Evolutionary conservation across 176 grass and related monocot species (phyloP).

Genomic region (Cenchrus purpureus): DNA sequence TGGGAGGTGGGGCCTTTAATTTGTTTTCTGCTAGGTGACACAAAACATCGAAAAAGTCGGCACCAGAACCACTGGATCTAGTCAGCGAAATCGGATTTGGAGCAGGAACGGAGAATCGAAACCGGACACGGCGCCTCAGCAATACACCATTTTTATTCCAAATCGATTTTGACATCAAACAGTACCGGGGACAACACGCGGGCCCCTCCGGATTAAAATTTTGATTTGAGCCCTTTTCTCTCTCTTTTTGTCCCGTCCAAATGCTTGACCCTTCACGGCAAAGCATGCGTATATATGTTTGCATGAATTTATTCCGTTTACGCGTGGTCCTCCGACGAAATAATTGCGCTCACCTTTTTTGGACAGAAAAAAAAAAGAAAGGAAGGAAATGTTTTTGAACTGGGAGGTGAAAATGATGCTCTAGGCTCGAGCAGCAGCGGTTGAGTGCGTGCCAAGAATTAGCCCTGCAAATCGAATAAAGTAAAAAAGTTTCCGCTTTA

Average conservation of each 20-base stretch:
- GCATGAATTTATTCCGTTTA: background rate
- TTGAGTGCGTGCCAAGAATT: slow-evolving; percentile 73
- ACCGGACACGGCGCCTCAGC: slow-evolving; percentile 24
- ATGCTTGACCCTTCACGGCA: slow-evolving; percentile 46
- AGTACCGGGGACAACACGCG: background rate
- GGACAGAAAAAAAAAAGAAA: no score
- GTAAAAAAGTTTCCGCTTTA: slow-evolving; percentile 35
- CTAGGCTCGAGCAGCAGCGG: slow-evolving; percentile 18
- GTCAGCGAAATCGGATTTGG: slow-evolving; percentile 27
- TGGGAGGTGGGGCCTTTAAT: background rate
- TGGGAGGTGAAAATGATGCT: background rate
- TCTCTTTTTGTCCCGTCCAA: background rate
- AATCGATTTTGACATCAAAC: slow-evolving; percentile 26
- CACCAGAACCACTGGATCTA: slow-evolving; percentile 4
- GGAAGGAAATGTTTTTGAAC: background rate
- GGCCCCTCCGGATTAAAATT: background rate
- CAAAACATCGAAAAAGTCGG: slow-evolving; percentile 34
- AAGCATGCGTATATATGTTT: slow-evolving; percentile 17
- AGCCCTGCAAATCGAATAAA: slow-evolving; percentile 64
- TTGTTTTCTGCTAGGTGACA: slow-evolving; percentile 34
- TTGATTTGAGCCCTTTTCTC: background rate
- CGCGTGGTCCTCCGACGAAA: slow-evolving; percentile 40
- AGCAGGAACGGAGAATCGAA: slow-evolving; percentile 35
- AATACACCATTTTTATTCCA: background rate
- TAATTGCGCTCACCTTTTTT: slow-evolving; percentile 36